Evolutionary conservation across 768 basidiomycete species (phyloP), one percentile per base, ranked within the genome.

Genomic region (Tulasnella calospora): DNA sequence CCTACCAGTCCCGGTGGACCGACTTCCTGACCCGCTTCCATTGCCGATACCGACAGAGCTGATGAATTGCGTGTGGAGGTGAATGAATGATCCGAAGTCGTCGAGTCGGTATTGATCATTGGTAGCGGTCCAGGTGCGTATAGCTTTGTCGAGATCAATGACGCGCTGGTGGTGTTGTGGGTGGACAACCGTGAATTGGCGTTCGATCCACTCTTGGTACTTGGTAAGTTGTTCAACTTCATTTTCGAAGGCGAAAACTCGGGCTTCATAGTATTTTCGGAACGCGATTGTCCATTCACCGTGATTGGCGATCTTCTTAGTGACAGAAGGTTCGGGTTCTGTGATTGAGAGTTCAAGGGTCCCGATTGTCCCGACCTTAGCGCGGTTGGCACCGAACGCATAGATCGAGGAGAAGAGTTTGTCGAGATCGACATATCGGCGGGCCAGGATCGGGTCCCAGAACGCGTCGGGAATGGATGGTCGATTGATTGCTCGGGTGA

Each of bases 341-440:
- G n/a, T 55, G 23, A 27, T 27, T 21, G 36, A 9, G 78, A 79
- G 27, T 41, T 71, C 51, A 27, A 61, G 51, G 5, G 10, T 41
- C n/a, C 78, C 73, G 74, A 79, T 35, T 23, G 33, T 30, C 23
- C 33, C 30, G 55, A 73, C 27, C 55, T 73, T 41, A 27, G 47
- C n/a, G 13, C 73, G 13, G 44, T 79, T 27, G 36, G 35, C 15
- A 1, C n/a, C 41, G 19, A 47, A 30, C 0, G 73, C 30, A 35
- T 76, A 72, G 23, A 75, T 36, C 23, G 27, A 35, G 12, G 61
- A 19, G 70, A 41, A 71, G 40, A 80, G 61, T 67, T 77, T 79
- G 74, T 79, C 74, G 46, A 80, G 71, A 51, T 80, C 80, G 70
- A 79, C 46, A 67, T 51, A 75, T 30, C 74, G 23, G 33, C 72